Evolutionary conservation across 2,329 filamentous ascomycete genomes (phyloP).

Genomic region (Talaromyces sp.): DNA sequence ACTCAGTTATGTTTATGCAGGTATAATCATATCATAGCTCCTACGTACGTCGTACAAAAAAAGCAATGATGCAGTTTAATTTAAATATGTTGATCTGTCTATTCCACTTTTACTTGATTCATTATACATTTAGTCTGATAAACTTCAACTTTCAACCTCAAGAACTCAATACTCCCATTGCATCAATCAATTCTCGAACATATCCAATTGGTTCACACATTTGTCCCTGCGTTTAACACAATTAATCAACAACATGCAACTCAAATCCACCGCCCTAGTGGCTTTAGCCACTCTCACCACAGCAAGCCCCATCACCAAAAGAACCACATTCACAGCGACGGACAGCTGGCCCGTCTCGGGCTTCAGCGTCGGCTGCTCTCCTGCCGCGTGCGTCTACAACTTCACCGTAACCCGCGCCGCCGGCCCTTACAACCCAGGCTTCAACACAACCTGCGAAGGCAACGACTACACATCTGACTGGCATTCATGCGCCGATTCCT

Average conservation of each 20-base stretch:
- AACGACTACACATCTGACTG: constrained; percentile 23
- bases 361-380: constrained; percentile 32
- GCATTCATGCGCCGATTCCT: constrained; percentile 25
- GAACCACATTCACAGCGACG: neutral
- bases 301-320: neutral
- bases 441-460: constrained; percentile 35
- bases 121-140: no score
- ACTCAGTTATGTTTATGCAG: neutral
- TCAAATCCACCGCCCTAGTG: neutral
- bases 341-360: constrained; percentile 30
- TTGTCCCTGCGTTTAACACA: neutral
- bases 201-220: neutral
- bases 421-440: constrained; percentile 31
- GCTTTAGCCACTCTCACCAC: constrained; percentile 2
- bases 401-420: constrained; percentile 31
- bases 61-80: neutral
- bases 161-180: neutral
- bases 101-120: neutral
- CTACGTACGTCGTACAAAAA: neutral
- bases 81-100: constrained; percentile 4
- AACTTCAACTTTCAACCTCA: neutral
- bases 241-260: constrained; percentile 4
- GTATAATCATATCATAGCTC: neutral
- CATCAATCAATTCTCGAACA: neutral
- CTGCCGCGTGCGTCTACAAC: constrained; percentile 31